Conservation (phyloP, 1,284 basidiomycete species). For the Microbotryum intermedium region DNA sequence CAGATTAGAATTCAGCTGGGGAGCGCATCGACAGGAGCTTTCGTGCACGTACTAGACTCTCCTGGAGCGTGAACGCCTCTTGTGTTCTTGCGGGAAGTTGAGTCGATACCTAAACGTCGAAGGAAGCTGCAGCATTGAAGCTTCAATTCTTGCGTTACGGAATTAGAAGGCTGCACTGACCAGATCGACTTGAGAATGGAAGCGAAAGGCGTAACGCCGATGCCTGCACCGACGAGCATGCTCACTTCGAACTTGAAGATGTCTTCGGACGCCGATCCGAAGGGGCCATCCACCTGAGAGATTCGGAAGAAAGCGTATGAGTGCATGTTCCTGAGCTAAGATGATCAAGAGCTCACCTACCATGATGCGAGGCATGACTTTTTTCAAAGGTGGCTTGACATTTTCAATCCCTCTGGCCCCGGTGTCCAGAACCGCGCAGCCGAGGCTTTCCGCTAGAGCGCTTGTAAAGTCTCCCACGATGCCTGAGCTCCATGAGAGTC, state of each 20-base stretch:
- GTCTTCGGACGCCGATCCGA: conserved; percentile 31
- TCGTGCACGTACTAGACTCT: conserved; percentile 39
- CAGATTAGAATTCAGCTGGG: background rate
- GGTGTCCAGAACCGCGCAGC: conserved; percentile 63
- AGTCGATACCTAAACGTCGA: conserved; percentile 54
- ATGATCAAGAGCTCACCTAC: conserved; percentile 38
- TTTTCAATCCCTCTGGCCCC: conserved; percentile 49
- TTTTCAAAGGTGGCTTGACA: conserved; percentile 55
- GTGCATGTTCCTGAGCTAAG: background rate
- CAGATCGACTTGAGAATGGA: conserved; percentile 87
- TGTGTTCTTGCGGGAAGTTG: conserved; percentile 51
- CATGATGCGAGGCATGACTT: conserved; percentile 75
- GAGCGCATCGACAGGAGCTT: background rate
- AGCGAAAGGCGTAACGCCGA: conserved; percentile 87
- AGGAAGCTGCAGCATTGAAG: background rate
- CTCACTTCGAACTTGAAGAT: conserved; percentile 59
- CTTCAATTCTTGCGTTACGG: background rate
- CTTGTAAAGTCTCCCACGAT: conserved; percentile 75
- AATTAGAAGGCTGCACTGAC: conserved; percentile 35
- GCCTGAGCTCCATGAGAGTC: conserved; percentile 13
- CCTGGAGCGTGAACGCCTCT: conserved; percentile 34
- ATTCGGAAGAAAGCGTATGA: background rate
- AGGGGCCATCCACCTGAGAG: conserved; percentile 33
- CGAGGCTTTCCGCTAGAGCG: conserved; percentile 64
- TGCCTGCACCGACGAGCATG: conserved; percentile 73